phyloP scores from a whole-genome alignment of 2,329 filamentous ascomycete genomes.

The Trichophaea hybrida region DNA sequence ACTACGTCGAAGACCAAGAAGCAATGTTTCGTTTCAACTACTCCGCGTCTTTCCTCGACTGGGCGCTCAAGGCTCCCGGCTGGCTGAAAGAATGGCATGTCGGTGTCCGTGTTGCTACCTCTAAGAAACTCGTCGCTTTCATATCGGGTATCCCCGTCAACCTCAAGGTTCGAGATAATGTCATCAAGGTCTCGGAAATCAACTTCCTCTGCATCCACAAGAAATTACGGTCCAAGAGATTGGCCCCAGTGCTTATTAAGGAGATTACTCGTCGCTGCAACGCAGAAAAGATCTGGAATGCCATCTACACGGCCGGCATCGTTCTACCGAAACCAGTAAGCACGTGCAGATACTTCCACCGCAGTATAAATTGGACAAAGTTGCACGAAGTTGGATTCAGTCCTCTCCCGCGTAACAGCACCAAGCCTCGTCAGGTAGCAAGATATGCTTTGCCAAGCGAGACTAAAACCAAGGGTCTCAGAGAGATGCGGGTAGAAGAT shows the following conservation, averaged over 20 bases:
- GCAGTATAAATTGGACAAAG: constrained; percentile 89
- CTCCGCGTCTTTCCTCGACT: constrained; percentile 73
- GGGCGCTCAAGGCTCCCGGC: constrained; percentile 87
- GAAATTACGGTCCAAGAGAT: constrained; percentile 83
- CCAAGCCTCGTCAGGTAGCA: constrained; percentile 68
- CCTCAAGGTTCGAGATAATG: constrained; percentile 62
- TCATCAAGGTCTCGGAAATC: constrained; percentile 72
- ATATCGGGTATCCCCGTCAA: constrained; percentile 85
- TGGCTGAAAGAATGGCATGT: constrained; percentile 94
- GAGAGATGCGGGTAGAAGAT: constrained; percentile 67
- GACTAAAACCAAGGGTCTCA: constrained; percentile 59
- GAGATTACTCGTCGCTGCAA: constrained; percentile 92
- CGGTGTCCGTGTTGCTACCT: constrained; percentile 71
- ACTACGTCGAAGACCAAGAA: constrained; percentile 95
- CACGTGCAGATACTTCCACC: constrained; percentile 90
- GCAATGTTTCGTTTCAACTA: constrained; percentile 98
- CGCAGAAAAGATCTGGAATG: constrained; percentile 74
- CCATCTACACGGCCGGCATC: constrained; percentile 86
- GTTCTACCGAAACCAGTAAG: constrained; percentile 83
- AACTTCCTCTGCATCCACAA: constrained; percentile 99
- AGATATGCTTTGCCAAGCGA: constrained; percentile 69
- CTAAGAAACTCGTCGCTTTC: constrained; percentile 80
- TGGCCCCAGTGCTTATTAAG: constrained; percentile 90
- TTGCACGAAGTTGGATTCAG: constrained; percentile 91
- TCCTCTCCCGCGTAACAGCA: constrained; percentile 67